A percentile compares a stretch with the other conserved stretches of the same genome.
Evolutionary conservation across 176 grass and related monocot species (phyloP).

Genomic region (Cocos nucifera): DNA sequence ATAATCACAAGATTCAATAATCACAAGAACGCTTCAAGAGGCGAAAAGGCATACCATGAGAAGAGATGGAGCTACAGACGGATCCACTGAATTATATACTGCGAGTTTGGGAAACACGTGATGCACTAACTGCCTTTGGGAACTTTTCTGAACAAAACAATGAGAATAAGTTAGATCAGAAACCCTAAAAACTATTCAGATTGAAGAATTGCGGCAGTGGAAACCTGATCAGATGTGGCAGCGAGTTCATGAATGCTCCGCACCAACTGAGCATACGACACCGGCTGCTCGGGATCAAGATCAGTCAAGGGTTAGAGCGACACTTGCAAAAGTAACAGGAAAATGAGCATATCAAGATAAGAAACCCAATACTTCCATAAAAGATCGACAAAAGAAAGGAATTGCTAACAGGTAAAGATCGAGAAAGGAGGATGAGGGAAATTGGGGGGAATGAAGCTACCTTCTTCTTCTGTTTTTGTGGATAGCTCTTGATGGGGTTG

Average conservation of each 20-base stretch:
- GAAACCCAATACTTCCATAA: too few relatives aligned
- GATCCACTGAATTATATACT: slow-evolving; percentile 99
- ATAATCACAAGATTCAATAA: not conserved
- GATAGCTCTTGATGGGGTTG: slow-evolving; percentile 70
- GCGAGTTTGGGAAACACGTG: slow-evolving; percentile 97
- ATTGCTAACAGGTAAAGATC: not conserved
- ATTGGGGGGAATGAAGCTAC: slow-evolving; percentile 10
- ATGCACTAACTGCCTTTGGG: slow-evolving; percentile 85
- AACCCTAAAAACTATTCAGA: not conserved
- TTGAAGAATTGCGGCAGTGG: too few relatives aligned
- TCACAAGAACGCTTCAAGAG: slow-evolving; percentile 4
- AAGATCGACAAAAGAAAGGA: too few relatives aligned
- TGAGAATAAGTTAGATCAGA: slow-evolving; percentile 1
- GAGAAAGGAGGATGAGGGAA: slow-evolving; percentile 12
- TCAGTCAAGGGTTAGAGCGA: not conserved
- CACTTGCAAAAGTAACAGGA: too few relatives aligned
- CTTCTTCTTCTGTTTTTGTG: slow-evolving; percentile 85
- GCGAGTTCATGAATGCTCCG: slow-evolving; percentile 97
- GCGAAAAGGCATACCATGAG: slow-evolving; percentile 56
- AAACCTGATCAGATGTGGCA: slow-evolving; percentile 89
- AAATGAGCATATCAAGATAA: too few relatives aligned
- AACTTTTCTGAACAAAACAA: slow-evolving; percentile 62
- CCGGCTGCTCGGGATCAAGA: slow-evolving; percentile 42
- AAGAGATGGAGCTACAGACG: slow-evolving; percentile 97
- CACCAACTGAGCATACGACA: slow-evolving; percentile 91